Evolutionary conservation across 306 rosid genomes (phyloP), one percentile per base, ranked within the genome.

Genomic region (Hippophae rhamnoides): DNA sequence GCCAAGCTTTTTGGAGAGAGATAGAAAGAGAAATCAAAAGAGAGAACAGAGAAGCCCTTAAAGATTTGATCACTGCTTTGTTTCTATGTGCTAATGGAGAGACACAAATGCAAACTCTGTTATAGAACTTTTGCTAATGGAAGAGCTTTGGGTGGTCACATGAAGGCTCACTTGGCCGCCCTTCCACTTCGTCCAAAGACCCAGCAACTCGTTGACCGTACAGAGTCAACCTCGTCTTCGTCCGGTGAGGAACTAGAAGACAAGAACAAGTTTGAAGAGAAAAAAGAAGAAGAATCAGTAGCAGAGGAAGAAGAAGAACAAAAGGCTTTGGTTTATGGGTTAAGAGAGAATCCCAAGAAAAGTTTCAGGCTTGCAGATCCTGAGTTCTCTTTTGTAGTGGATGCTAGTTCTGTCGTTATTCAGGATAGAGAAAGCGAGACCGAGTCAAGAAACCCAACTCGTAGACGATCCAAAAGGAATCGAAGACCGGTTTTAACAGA

Each of bases 351-450:
- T 67, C 89, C 95, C 43, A 86, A 82, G 78, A 82, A 62, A 50
- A 82, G 82, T 58, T 64, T 68, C 77, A 70, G 68, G 11, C 23
- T 79, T 38, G 75, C 79, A 68, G 93, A 86, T 89, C 93, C 86
- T 58, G 79, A 68, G 64, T 86, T 78, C 50, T 57, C 84, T 44
- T 79, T 77, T 27, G 72, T 74, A 10, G 69, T 44, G 10, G 78
- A 77, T 43, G 53, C 75, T 14, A 73, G 74, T 11, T 67, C 78
- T 18, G 72, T 80, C 12, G 78, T 88, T 31, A 31, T 31, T 31
- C 92, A 82, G 52, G 95, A 86, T 67, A 71, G 88, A 58, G 97
- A 87, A 79, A 86, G 90, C 76, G 95, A 84, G 79, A 82, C 89
- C 54, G 97, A 84, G 69, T 87, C 95, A 13, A 82, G 64, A 67